Evolutionary conservation across 352 stramenopile genomes (phyloP).

Genomic region (Phytophthora tentaculata): DNA sequence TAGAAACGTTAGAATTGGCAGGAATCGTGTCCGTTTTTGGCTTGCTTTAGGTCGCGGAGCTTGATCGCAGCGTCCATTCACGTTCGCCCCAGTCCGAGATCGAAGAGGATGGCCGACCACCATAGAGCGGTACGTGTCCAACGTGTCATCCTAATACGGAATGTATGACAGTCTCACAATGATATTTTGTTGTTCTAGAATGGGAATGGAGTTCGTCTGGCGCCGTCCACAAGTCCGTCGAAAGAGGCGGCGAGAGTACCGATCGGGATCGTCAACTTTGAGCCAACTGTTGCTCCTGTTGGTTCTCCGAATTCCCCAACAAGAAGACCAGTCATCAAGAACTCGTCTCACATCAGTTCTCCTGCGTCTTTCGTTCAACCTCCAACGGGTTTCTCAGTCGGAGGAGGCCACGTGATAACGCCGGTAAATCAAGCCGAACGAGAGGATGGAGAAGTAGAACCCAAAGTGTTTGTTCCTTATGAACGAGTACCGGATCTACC

Average conservation of each 20-base stretch:
- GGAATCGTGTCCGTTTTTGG: slow-evolving; percentile 23
- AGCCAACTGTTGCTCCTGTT: slow-evolving; percentile 42
- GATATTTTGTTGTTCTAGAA: slow-evolving; percentile 14
- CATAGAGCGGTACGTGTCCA: slow-evolving; percentile 18
- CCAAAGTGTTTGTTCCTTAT: slow-evolving; percentile 78
- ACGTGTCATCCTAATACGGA: not conserved
- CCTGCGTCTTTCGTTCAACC: slow-evolving; percentile 49
- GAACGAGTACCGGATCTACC: slow-evolving; percentile 57
- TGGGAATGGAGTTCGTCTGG: slow-evolving; percentile 37
- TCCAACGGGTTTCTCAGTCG: slow-evolving; percentile 51
- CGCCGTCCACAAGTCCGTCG: slow-evolving; percentile 63
- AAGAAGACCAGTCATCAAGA: slow-evolving; percentile 37
- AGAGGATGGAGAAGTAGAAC: slow-evolving; percentile 67
- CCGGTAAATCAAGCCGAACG: slow-evolving; percentile 48
- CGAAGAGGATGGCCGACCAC: slow-evolving; percentile 1
- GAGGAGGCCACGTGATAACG: slow-evolving; percentile 48
- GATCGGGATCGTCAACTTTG: slow-evolving; percentile 65
- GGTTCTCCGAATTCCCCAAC: slow-evolving; percentile 36
- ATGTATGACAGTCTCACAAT: slow-evolving; percentile 7
- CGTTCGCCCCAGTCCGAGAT: slow-evolving; percentile 1
- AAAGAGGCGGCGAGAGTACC: slow-evolving; percentile 45
- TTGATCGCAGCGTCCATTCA: slow-evolving; percentile 31
- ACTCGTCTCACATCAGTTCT: slow-evolving; percentile 48
- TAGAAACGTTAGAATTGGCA: slow-evolving; percentile 15
- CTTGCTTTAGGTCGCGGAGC: slow-evolving; percentile 24